phyloP scores from a whole-genome alignment of 140 eudicot species.

The Oenanthe javanica region DNA sequence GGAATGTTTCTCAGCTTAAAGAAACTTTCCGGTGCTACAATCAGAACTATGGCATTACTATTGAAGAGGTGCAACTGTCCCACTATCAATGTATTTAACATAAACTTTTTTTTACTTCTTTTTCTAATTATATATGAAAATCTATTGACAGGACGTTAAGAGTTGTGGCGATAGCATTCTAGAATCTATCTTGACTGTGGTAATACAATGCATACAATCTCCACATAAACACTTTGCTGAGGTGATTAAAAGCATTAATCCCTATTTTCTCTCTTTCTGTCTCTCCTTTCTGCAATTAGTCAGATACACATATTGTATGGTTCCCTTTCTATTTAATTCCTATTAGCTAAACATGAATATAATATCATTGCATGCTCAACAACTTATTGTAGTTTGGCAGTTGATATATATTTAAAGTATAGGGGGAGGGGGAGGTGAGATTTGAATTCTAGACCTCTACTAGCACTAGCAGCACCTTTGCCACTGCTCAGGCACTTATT shows the following conservation, averaged over 20 bases:
- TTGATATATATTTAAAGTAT: neutral
- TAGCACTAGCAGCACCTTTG: neutral
- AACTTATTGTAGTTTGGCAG: neutral
- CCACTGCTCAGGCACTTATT: neutral
- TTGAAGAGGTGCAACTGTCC: conserved; percentile 33
- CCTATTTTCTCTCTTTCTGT: neutral
- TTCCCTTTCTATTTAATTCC: neutral
- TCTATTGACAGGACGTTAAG: conserved; percentile 40
- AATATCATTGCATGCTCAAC: neutral
- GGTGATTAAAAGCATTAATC: conserved; percentile 23
- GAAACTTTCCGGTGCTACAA: conserved; percentile 49
- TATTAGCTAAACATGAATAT: neutral
- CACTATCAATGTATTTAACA: neutral
- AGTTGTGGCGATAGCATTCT: conserved; percentile 35
- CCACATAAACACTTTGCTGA: conserved; percentile 64
- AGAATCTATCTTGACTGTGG: conserved; percentile 38
- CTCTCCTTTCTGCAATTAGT: neutral
- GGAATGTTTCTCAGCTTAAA: conserved; percentile 57
- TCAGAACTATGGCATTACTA: conserved; percentile 28
- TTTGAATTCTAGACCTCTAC: neutral
- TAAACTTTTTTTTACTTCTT: neutral
- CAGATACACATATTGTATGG: neutral
- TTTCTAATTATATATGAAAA: neutral
- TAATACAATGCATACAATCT: conserved; percentile 41
- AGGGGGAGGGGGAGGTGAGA: neutral